Evolutionary conservation across 306 rosid species (phyloP), one percentile per base, ranked within the genome.

Genomic region (Ormosia emarginata): DNA sequence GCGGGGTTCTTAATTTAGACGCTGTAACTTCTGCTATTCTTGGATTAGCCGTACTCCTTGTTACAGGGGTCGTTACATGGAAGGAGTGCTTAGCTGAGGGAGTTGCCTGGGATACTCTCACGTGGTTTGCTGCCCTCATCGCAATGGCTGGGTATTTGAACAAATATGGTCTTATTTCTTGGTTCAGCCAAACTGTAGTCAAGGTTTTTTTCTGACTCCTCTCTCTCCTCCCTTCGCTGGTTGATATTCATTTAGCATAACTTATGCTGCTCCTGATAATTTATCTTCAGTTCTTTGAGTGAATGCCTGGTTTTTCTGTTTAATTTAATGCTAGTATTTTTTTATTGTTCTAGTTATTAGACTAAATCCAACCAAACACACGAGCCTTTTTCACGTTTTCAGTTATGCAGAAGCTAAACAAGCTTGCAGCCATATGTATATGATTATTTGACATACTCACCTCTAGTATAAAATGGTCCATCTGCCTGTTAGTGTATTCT

Each of bases 81-180:
- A 96, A 96, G 85, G 99, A 96, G 89, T 96, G 99, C 90, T 90
- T 96, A 79, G 92, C 85, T 72, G 99, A 96, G 81, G 84, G 97
- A 63, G 99, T 96, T 86, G 99, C 99, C 73, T 96, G 99, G 99
- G 99, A 96, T 75, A 96, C 99, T 49, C 94, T 96, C 76, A 96
- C 97, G 3, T 96, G 98, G 99, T 96, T 96, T 86, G 99, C 99
- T 84, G 99, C 99, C 41, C 99, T 96, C 80, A 96, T 96, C 80
- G 98, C 99, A 70, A 96, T 96, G 99, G 99, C 98, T 52, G 99
- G 99, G 61, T 96, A 96, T 86, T 93, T 96, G 88, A 96, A 96
- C 90, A 96, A 96, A 89, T 96, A 96, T 74, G 98, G 98, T 74
- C 99, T 96, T 59, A 96, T 96, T 83, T 79, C 99, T 71, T 96